Conservation (phyloP, 495 filamentous ascomycete genomes). For the Tuber microsphaerosporum region DNA sequence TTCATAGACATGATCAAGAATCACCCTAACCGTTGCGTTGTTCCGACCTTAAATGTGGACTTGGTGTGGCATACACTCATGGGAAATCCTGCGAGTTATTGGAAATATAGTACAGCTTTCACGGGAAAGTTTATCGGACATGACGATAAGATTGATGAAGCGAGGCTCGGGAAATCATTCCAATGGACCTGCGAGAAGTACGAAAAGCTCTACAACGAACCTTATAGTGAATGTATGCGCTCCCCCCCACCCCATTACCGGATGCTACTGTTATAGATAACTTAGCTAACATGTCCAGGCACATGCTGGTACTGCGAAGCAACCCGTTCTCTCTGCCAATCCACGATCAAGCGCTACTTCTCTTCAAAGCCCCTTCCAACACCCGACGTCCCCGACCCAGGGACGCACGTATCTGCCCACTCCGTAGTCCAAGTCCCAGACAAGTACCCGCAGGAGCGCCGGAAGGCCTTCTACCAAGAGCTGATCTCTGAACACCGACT, state of each 20-base stretch:
- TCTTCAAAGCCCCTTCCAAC: neutral
- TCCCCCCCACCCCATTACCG: neutral
- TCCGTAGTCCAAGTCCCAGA: neutral
- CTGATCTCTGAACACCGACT: neutral
- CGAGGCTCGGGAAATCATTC: neutral
- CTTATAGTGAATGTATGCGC: neutral
- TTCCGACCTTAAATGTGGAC: constrained; percentile 77
- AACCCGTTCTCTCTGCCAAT: neutral
- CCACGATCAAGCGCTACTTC: neutral
- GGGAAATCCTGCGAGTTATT: neutral
- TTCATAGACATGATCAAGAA: constrained; percentile 59
- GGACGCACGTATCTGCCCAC: neutral
- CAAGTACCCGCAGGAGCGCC: neutral
- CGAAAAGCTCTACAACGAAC: neutral
- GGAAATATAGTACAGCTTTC: neutral
- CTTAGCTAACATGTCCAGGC: neutral
- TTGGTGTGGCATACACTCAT: constrained; percentile 49
- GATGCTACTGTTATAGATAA: neutral
- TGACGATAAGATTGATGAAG: constrained; percentile 1
- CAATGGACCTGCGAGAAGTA: neutral
- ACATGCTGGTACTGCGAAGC: constrained; percentile 2
- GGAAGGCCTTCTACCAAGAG: neutral
- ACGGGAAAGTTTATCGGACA: neutral
- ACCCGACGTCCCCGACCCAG: neutral
- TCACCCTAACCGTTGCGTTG: constrained; percentile 51